Conservation (phyloP, 306 rosid genomes). For the Sicyos baderoa region DNA sequence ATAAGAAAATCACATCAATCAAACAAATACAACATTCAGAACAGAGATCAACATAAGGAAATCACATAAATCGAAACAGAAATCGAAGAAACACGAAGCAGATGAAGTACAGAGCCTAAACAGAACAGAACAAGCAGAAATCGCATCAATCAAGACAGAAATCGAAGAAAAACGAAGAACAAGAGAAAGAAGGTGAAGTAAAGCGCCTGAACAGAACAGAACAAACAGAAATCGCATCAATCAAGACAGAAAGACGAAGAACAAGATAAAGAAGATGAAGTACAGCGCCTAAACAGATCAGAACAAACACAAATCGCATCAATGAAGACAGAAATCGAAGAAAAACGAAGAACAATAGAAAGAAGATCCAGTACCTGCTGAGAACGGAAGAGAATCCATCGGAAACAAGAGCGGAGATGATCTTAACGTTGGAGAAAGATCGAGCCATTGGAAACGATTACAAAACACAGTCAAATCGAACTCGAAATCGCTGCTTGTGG, state of each 20-base stretch:
- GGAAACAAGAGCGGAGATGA: conserved; percentile 39
- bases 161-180: no score
- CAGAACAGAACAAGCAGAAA: no score
- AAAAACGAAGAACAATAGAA: neutral
- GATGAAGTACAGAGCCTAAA: no score
- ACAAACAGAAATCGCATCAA: neutral
- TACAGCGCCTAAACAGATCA: neutral
- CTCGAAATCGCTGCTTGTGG: neutral
- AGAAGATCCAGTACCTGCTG: conserved; percentile 33
- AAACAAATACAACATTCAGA: no score
- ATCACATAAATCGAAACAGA: no score
- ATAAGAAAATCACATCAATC: no score
- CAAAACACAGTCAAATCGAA: neutral
- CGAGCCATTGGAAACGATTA: conserved; percentile 47
- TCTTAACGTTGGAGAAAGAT: conserved; percentile 58
- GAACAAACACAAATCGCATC: neutral
- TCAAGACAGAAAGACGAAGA: neutral
- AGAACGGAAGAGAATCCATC: conserved; percentile 41
- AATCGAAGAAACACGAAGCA: no score
- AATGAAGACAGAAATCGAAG: neutral
- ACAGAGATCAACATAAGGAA: no score
- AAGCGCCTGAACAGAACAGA: neutral
- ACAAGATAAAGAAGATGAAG: no score
- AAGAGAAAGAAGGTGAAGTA: no score
- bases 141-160: no score